These are phyloP conservation scores for Micractinium sp. DNA, from an alignment of 139 green algal genomes.

Conservation along the genomic window DNA sequence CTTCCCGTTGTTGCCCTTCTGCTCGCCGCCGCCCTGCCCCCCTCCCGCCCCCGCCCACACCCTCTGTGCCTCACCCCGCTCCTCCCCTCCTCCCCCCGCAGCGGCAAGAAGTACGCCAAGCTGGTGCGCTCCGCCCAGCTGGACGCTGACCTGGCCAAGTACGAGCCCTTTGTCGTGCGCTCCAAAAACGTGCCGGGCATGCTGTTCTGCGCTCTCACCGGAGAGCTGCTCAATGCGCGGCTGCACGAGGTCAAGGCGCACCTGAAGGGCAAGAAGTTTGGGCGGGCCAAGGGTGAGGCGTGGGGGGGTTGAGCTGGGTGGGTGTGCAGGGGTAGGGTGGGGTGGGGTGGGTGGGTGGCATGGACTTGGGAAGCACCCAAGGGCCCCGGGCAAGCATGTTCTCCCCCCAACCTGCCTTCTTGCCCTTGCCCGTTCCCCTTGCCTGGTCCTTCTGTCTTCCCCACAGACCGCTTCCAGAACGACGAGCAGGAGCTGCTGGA, in stretches of 20 bases:
- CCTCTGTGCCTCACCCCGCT: background rate
- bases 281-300: slow-evolving; percentile 56
- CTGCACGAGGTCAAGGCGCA: slow-evolving; percentile 73
- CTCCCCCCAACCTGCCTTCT: too few species aligned
- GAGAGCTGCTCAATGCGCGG: slow-evolving; percentile 75
- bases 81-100: background rate
- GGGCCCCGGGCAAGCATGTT: too few species aligned
- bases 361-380: too few species aligned
- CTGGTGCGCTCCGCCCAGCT: slow-evolving; percentile 39
- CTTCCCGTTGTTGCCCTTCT: background rate
- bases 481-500: slow-evolving; percentile 73
- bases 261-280: slow-evolving; percentile 71
- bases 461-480: slow-evolving; percentile 28
- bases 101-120: slow-evolving; percentile 53
- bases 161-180: slow-evolving; percentile 78
- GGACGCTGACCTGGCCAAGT: slow-evolving; percentile 55
- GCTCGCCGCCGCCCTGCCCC: too few species aligned
- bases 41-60: background rate
- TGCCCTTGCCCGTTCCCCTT: background rate
- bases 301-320: background rate
- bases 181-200: slow-evolving; percentile 80
- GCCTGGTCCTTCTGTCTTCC: background rate
- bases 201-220: slow-evolving; percentile 82
- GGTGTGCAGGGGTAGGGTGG: background rate
- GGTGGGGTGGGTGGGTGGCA: too few species aligned